Conservation (phyloP, 169 alveolate genomes). For the Cryptosporidium ryanae region DNA sequence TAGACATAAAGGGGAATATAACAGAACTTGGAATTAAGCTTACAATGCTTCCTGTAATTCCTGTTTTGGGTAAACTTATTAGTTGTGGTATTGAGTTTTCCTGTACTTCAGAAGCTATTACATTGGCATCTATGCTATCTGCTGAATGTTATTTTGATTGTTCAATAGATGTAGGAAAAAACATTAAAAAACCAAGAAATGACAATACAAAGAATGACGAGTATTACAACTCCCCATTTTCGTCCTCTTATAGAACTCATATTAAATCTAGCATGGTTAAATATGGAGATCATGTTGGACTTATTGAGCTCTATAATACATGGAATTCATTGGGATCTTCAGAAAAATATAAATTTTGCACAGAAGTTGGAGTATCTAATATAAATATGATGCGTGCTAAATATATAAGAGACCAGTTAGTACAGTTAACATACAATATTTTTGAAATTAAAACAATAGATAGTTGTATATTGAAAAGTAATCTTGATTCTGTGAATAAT, state of each 20-base stretch:
- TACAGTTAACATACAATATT: conserved; percentile 19
- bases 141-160: conserved; percentile 77
- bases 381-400: conserved; percentile 62
- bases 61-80: conserved; percentile 89
- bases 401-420: conserved; percentile 74
- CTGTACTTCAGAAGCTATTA: conserved; percentile 88
- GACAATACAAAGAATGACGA: conserved; percentile 46
- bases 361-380: conserved; percentile 54
- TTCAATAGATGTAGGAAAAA: neutral
- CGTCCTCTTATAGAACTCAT: conserved; percentile 26
- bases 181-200: conserved; percentile 74
- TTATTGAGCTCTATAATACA: conserved; percentile 33
- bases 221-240: too few relatives aligned
- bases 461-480: conserved; percentile 12
- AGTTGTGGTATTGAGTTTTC: conserved; percentile 89
- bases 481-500: neutral
- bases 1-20: conserved; percentile 81
- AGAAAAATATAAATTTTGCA: conserved; percentile 64
- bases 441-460: conserved; percentile 31
- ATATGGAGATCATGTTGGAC: conserved; percentile 71
- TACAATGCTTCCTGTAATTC: conserved; percentile 89
- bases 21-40: conserved; percentile 83
- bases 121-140: conserved; percentile 89
- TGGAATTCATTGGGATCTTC: conserved; percentile 15
- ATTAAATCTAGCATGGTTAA: conserved; percentile 34